phyloP scores from a whole-genome alignment of 2,329 filamentous ascomycete genomes.

The Fusarium annulatum region DNA sequence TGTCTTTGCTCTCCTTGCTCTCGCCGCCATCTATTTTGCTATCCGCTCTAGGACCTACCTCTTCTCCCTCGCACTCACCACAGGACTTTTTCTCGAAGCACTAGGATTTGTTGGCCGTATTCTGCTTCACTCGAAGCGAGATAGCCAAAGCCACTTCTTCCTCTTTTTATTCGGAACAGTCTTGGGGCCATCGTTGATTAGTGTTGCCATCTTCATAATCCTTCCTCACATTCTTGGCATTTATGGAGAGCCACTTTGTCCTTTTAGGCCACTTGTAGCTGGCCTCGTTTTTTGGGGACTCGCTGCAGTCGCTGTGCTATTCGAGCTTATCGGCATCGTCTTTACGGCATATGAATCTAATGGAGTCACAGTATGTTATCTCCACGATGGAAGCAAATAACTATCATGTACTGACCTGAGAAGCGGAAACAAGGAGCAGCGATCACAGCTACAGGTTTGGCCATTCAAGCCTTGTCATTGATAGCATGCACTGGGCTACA shows the following conservation, averaged over 20 bases:
- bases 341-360: constrained; percentile 52
- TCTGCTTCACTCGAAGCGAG: constrained; percentile 51
- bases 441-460: constrained; percentile 58
- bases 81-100: constrained; percentile 57
- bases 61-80: constrained; percentile 55
- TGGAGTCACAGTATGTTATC: constrained; percentile 50
- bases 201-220: constrained; percentile 56
- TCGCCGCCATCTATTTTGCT: constrained; percentile 53
- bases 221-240: constrained; percentile 60
- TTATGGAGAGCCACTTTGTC: constrained; percentile 57
- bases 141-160: constrained; percentile 53
- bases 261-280: constrained; percentile 50
- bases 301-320: constrained; percentile 49
- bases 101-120: constrained; percentile 60
- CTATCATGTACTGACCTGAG: constrained; percentile 7
- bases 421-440: constrained; percentile 50
- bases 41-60: constrained; percentile 53
- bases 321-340: constrained; percentile 56
- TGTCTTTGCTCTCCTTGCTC: constrained; percentile 54
- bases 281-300: constrained; percentile 51
- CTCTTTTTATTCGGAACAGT: constrained; percentile 60
- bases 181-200: constrained; percentile 59
- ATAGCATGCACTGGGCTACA: constrained; percentile 53
- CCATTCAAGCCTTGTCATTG: constrained; percentile 56
- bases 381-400: neutral